Evolutionary conservation across 345 rosid genomes (phyloP), one percentile per base, ranked within the genome.

Genomic region (Pugionium cornutum): DNA sequence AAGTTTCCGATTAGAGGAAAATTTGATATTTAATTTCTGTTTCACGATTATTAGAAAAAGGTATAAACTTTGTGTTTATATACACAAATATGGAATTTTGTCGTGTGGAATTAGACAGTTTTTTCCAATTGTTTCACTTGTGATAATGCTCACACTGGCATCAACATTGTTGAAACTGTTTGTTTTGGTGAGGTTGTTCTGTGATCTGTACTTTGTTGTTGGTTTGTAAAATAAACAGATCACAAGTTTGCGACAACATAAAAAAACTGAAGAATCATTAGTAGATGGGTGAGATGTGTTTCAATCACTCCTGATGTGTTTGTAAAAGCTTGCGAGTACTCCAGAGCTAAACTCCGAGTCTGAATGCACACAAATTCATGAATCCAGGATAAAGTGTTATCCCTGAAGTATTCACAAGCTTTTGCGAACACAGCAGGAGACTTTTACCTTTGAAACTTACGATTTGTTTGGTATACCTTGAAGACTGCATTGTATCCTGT

Each of bases 311-410:
- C 76, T 6, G 4, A 65, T 7, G 18, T 79, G 50, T 63, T 75
- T 47, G 44, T 74, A 29, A 81, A 75, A 47, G 81, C 79, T 1
- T 70, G 76, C 42, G 79, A 71, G 63, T 48, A 75, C 56, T 67
- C 76, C 51, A 18, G 72, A 73, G 64, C 49, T 79, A 25, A 59
- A 18, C 57, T 74, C 7, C 74, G 77, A 4, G 57, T 75, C 7
- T 77, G 82, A 75, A 65, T 59, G 34, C 54, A 67, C 29, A 30
- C 76, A 8, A 59, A 76, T 42, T 62, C 32, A 6, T 57, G 44
- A 2, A 75, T 60, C 33, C 70, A 76, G 4, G 28, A 4, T 10
- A 7, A 7, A 54, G 11, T 35, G 18, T 27, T 26, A 54, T 31
- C 42, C 26, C 37, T 9, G 6, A 9, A 31, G 39, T 2, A 26